Evolutionary conservation across 1,284 basidiomycete genomes (phyloP).

Genomic region (Naganishia albida): DNA sequence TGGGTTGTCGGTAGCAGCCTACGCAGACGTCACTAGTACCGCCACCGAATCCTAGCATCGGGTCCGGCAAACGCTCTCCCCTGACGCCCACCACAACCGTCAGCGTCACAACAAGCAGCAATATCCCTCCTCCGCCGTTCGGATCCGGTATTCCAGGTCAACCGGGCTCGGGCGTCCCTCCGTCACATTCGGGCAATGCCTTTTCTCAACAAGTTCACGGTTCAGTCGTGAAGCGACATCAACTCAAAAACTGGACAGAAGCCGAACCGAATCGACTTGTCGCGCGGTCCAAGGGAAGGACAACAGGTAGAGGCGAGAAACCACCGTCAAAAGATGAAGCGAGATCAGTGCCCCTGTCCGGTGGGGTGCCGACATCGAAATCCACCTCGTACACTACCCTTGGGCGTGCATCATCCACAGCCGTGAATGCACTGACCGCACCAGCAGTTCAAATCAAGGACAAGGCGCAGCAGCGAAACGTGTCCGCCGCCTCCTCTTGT

Average conservation of each 20-base stretch:
- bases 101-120: conserved; percentile 18
- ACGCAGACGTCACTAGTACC: too few relatives aligned
- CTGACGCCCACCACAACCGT: conserved; percentile 15
- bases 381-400: conserved; percentile 6
- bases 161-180: conserved; percentile 15
- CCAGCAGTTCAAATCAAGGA: background rate
- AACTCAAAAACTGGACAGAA: conserved; percentile 23
- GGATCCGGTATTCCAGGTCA: conserved; percentile 24
- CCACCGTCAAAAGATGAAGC: conserved; percentile 3
- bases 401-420: background rate
- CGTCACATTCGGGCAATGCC: background rate
- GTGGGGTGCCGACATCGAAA: background rate
- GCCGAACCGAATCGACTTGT: conserved; percentile 25
- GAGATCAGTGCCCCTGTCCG: background rate
- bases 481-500: conserved; percentile 8
- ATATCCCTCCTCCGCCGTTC: conserved; percentile 16
- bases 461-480: background rate
- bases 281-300: conserved; percentile 11
- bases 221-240: conserved; percentile 7
- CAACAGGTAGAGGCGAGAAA: background rate
- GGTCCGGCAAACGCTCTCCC: background rate
- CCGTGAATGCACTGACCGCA: background rate
- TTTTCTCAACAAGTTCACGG: background rate
- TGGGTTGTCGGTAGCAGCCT: background rate
- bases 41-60: background rate